Conservation (phyloP, 306 rosid genomes). For the Prunus salicina region DNA sequence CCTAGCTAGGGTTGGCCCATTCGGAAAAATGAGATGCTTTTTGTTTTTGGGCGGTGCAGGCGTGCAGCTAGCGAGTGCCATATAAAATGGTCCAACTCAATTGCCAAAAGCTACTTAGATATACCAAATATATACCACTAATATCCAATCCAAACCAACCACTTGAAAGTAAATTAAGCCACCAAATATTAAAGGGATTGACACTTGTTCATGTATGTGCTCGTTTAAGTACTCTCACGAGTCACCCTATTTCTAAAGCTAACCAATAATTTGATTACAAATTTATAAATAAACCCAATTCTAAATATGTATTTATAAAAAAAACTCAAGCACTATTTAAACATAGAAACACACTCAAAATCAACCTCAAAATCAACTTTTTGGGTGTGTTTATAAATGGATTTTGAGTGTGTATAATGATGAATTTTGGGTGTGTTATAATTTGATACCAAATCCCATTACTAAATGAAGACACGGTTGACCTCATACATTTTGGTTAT, state of each 20-base stretch:
- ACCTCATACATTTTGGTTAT: background rate
- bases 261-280: background rate
- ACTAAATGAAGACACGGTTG: background rate
- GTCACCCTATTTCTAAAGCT: background rate
- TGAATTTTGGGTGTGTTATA: too few species aligned
- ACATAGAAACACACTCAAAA: too few species aligned
- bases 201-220: too few species aligned
- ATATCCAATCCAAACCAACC: background rate
- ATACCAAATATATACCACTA: background rate
- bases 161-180: background rate
- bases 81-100: background rate
- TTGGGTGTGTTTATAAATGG: too few species aligned
- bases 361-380: too few species aligned
- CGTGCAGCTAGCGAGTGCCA: background rate
- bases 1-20: background rate
- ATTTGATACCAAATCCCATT: background rate
- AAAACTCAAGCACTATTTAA: too few species aligned
- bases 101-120: background rate
- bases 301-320: too few species aligned
- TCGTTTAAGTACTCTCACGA: background rate
- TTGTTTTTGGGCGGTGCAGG: constrained; percentile 1
- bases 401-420: too few species aligned
- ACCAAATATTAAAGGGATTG: background rate
- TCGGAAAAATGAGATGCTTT: background rate
- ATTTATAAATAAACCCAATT: too few species aligned